Evolutionary conservation across 495 filamentous ascomycete species (phyloP).

Genomic region (Penicillium coprophilum): DNA sequence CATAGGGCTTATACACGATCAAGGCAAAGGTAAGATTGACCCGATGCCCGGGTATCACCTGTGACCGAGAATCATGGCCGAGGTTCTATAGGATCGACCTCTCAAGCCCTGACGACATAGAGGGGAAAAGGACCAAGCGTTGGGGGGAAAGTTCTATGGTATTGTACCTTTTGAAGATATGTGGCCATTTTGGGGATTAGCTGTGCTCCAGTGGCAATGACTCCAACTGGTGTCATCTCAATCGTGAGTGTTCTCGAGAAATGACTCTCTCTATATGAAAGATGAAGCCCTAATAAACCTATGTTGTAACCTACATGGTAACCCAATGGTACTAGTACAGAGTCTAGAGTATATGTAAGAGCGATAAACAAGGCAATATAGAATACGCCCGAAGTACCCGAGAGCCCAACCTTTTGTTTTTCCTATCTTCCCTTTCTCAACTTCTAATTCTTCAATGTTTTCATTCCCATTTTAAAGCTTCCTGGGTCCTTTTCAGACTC

Average conservation of each 20-base stretch:
- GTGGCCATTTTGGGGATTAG: neutral
- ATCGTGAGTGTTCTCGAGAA: neutral
- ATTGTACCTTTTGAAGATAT: neutral
- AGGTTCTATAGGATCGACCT: no score
- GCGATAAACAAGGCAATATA: neutral
- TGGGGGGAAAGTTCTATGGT: no score
- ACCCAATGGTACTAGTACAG: no score
- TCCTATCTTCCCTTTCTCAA: neutral
- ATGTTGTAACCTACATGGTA: neutral
- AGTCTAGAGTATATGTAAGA: neutral
- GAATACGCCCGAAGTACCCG: neutral
- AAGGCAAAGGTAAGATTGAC: no score
- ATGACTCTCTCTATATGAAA: no score
- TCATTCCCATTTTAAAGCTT: neutral
- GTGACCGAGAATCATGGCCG: no score
- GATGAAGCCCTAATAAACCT: no score
- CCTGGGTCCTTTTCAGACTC: slow-evolving; percentile 1
- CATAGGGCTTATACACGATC: no score
- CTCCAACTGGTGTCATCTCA: neutral
- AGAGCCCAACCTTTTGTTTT: slow-evolving; percentile 8
- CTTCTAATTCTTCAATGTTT: neutral
- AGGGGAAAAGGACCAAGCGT: no score
- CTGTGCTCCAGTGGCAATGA: neutral
- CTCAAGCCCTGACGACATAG: no score
- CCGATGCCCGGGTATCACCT: no score